Percentiles rank a stretch among this genome's conserved stretches.
Evolutionary conservation across 192 early-diverging fungal species (phyloP).

Genomic region (Podila clonocystis): DNA sequence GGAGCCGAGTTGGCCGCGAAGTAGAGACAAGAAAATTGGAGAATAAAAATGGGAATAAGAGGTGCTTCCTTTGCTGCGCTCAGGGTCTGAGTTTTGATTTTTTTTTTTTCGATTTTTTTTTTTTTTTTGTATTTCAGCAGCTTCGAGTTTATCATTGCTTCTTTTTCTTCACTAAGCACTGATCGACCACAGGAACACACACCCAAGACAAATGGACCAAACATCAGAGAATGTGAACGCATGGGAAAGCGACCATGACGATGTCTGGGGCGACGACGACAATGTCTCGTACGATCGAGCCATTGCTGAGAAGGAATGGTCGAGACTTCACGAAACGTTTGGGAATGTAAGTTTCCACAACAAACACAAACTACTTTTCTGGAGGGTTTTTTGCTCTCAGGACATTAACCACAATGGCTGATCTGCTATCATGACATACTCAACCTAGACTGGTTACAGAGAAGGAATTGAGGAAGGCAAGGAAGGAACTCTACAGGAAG

Average conservation of each 20-base stretch:
- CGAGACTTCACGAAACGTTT: conserved; percentile 66
- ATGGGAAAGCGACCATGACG: conserved; percentile 43
- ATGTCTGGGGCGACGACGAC: conserved; percentile 62
- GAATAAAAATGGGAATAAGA: background rate
- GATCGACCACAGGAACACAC: background rate
- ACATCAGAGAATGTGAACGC: conserved; percentile 9
- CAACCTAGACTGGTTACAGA: conserved; percentile 65
- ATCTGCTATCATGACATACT: background rate
- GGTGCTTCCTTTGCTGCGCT: background rate
- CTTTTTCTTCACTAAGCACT: background rate
- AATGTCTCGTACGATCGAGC: conserved; percentile 60
- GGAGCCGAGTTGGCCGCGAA: conserved; percentile 48
- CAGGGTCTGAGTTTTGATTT: background rate
- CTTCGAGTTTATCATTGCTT: background rate
- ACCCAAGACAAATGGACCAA: conserved; percentile 17
- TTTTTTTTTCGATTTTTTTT: conserved; percentile 4
- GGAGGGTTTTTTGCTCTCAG: background rate
- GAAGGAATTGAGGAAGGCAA: conserved; percentile 74
- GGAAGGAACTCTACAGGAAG: conserved; percentile 62
- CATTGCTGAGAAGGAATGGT: conserved; percentile 71
- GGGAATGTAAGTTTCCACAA: conserved; percentile 60
- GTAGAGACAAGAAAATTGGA: conserved; percentile 8
- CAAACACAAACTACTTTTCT: background rate
- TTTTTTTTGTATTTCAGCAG: background rate
- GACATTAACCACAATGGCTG: background rate